Base-by-base conservation (phyloP, 2,329 filamentous ascomycete species). In the Aspergillus candidus region DNA sequence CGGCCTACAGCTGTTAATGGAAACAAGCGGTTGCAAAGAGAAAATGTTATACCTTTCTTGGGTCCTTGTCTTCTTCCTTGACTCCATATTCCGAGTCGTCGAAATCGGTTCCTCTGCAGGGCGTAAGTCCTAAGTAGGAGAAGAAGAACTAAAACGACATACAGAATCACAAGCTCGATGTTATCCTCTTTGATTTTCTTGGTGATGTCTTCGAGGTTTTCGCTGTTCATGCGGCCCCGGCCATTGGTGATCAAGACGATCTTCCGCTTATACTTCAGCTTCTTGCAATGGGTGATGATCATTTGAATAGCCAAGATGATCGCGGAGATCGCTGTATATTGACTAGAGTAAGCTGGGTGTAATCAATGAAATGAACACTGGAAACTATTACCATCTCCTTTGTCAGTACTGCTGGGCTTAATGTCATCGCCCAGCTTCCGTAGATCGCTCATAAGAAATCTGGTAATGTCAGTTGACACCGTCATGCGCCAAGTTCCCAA, bases 191-290 rank as follows among this genome's bases (percentile, higher is more conserved):
- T 87, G 36, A 96, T 79, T 61, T 88, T 88, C 35, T 71, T 71
- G 0, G 79, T 74, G 50, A 97, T 89, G 1, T 83, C 76, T 1
- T 78, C 75, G 11, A 90, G 64, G 40, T 82, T 84, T 41, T 88
- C 84, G 2, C 74, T 77, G 51, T 91, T 86, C 63, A 95, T 84
- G 2, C 71, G 62, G 0, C 84, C 84, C 44, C 78, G 77, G 1
- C 83, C 93, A 66, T 96, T 86, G 0, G 93, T 97, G 38, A 97
- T 74, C 3, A 98, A 75, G 32, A 91, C 78, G 51, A 98, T 89
- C 59, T 80, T 84, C 56, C 88, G 78, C 55, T 79, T 82, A 70
- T 82, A 90, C 70, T 95, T 89, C 49, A 90, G 76, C 60, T 87
- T 85, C 67, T 84, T 90, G 53, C 87, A 93, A 46, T 84, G 82